Percentiles rank a stretch among this genome's conserved stretches.
Conservation (phyloP, 495 filamentous ascomycete genomes). For the Terfezia boudieri region DNA sequence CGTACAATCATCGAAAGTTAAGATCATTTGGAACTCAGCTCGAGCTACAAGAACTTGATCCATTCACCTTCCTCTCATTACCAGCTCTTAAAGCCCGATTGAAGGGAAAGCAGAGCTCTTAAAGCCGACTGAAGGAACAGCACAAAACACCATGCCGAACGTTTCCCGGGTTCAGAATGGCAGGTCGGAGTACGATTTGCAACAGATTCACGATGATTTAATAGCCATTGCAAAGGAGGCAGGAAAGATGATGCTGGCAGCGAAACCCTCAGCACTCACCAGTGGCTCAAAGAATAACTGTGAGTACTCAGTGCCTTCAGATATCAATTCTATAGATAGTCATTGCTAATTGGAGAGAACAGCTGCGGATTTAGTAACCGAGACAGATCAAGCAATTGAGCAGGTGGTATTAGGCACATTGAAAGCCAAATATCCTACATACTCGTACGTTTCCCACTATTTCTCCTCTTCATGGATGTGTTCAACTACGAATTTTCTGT, state of each 20-base stretch:
- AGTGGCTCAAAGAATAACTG: conserved; percentile 71
- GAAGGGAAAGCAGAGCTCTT: neutral
- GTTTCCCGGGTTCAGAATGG: neutral
- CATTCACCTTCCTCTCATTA: neutral
- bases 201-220: conserved; percentile 62
- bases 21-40: neutral
- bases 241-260: conserved; percentile 57
- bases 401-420: conserved; percentile 46
- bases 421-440: conserved; percentile 39
- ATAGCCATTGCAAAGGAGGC: conserved; percentile 52
- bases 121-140: neutral
- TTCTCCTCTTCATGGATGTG: neutral
- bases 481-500: neutral
- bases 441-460: conserved; percentile 22
- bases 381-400: conserved; percentile 69
- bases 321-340: neutral
- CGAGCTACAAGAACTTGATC: neutral
- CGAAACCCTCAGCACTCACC: conserved; percentile 39
- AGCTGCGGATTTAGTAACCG: conserved; percentile 71
- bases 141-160: neutral
- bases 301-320: conserved; percentile 20
- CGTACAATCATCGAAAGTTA: neutral
- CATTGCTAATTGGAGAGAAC: neutral
- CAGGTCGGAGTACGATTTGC: conserved; percentile 33
- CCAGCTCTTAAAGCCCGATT: neutral